phyloP scores from a whole-genome alignment of 2,329 filamentous ascomycete genomes.

The Neocatenulostroma microsporum region DNA sequence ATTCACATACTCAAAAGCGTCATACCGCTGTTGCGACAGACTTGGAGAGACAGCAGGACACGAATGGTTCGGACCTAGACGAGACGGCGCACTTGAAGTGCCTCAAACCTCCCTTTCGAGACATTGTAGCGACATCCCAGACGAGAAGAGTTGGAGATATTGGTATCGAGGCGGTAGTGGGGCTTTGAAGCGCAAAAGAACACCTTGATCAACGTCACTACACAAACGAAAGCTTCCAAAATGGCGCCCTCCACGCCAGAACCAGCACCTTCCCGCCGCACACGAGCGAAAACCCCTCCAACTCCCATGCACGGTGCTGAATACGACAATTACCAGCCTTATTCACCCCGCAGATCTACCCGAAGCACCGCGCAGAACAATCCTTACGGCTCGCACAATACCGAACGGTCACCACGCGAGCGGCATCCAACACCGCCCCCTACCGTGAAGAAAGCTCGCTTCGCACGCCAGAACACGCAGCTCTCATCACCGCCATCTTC shows the following conservation, averaged over 20 bases:
- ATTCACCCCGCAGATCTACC: conserved; percentile 38
- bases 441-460: conserved; percentile 32
- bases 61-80: no score
- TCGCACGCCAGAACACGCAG: conserved; percentile 36
- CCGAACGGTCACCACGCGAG: conserved; percentile 17
- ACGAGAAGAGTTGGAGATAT: no score
- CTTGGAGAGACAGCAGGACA: no score
- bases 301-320: conserved; percentile 59
- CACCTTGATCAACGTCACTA: conserved; percentile 7
- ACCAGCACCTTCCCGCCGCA: conserved; percentile 47
- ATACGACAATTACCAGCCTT: conserved; percentile 64
- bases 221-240: conserved; percentile 1
- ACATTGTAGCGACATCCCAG: no score
- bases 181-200: no score
- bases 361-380: conserved; percentile 30
- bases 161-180: no score
- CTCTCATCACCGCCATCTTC: conserved; percentile 38
- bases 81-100: no score
- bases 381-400: conserved; percentile 38
- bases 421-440: conserved; percentile 19
- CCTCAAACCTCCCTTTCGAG: no score
- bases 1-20: no score
- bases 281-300: conserved; percentile 58
- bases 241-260: conserved; percentile 12
- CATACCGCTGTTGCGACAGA: no score